Conservation (phyloP, 2,329 filamentous ascomycete genomes). For the Clonostachys solani region DNA sequence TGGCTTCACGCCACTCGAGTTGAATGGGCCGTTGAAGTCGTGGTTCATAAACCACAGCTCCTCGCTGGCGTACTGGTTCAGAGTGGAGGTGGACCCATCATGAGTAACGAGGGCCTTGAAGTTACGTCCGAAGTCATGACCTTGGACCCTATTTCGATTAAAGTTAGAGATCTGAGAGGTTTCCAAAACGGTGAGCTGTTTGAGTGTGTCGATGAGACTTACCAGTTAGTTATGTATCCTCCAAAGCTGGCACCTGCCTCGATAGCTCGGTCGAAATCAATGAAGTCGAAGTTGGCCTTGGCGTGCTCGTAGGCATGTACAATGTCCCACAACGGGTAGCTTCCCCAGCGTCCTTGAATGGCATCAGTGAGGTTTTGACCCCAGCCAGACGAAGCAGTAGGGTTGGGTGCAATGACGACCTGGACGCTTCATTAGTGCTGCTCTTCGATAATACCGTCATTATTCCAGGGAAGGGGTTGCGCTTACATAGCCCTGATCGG, state of each 20-base stretch:
- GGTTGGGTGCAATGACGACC: conserved; percentile 68
- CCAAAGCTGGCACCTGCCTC: conserved; percentile 65
- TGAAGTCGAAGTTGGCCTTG: conserved; percentile 51
- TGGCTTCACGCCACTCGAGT: conserved; percentile 52
- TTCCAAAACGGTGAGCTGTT: neutral
- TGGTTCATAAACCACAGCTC: conserved; percentile 59
- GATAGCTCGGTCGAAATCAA: conserved; percentile 60
- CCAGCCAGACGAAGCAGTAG: conserved; percentile 71
- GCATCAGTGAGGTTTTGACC: conserved; percentile 68
- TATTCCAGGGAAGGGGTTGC: neutral
- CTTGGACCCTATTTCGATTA: conserved; percentile 54
- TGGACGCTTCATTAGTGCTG: neutral
- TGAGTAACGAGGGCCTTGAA: conserved; percentile 80
- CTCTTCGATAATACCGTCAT: neutral
- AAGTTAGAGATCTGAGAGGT: no score
- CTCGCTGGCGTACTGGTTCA: conserved; percentile 52
- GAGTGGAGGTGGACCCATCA: conserved; percentile 69
- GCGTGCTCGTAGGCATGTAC: conserved; percentile 69
- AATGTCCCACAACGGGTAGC: conserved; percentile 71
- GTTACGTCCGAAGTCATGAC: conserved; percentile 68
- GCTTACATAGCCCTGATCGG: conserved; percentile 68
- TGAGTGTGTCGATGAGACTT: conserved; percentile 38
- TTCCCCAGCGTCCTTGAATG: conserved; percentile 73
- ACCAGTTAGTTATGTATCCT: conserved; percentile 62
- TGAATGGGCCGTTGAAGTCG: conserved; percentile 50